Percentiles rank a stretch among this genome's conserved stretches.
Conservation (phyloP, 768 basidiomycete genomes). For the Boletus eberwhitei region DNA sequence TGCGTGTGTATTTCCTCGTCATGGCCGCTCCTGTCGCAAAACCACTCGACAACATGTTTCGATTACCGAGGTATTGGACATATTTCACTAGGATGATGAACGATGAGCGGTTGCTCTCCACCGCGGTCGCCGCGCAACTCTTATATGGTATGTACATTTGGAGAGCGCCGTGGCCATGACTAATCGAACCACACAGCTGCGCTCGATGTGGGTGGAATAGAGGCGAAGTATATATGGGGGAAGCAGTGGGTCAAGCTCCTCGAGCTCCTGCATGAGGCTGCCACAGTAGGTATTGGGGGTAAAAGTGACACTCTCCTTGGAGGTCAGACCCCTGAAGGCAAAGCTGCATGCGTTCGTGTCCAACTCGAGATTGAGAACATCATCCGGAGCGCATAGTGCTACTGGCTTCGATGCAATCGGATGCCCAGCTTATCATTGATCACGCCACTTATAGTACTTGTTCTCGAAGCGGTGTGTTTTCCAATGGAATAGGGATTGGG, state of each 20-base stretch:
- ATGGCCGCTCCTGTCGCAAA: slow-evolving; percentile 42
- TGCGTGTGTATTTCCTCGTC: slow-evolving; percentile 85
- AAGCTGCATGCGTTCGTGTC: slow-evolving; percentile 59
- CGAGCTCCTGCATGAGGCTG: slow-evolving; percentile 59
- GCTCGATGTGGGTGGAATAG: slow-evolving; percentile 64
- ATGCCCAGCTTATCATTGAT: not conserved
- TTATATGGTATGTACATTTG: slow-evolving; percentile 50
- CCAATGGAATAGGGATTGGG: slow-evolving; percentile 6
- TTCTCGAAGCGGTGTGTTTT: slow-evolving; percentile 1
- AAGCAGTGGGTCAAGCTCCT: slow-evolving; percentile 76
- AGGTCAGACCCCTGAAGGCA: slow-evolving; percentile 57
- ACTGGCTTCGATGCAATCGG: slow-evolving; percentile 6
- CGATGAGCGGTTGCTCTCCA: slow-evolving; percentile 48
- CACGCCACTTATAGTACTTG: slow-evolving; percentile 17
- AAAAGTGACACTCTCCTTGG: slow-evolving; percentile 44
- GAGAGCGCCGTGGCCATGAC: not conserved
- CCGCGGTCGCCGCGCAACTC: slow-evolving; percentile 61
- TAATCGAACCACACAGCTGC: slow-evolving; percentile 45
- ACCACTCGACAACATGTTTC: slow-evolving; percentile 46
- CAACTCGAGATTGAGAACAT: slow-evolving; percentile 67
- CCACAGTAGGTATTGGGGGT: slow-evolving; percentile 49
- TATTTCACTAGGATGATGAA: slow-evolving; percentile 66
- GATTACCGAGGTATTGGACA: slow-evolving; percentile 63
- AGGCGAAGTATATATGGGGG: slow-evolving; percentile 67
- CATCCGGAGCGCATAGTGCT: slow-evolving; percentile 32